These are phyloP conservation scores for Colletotrichum sp. DNA, from an alignment of 2,329 filamentous ascomycete genomes.

Conservation along the genomic window DNA sequence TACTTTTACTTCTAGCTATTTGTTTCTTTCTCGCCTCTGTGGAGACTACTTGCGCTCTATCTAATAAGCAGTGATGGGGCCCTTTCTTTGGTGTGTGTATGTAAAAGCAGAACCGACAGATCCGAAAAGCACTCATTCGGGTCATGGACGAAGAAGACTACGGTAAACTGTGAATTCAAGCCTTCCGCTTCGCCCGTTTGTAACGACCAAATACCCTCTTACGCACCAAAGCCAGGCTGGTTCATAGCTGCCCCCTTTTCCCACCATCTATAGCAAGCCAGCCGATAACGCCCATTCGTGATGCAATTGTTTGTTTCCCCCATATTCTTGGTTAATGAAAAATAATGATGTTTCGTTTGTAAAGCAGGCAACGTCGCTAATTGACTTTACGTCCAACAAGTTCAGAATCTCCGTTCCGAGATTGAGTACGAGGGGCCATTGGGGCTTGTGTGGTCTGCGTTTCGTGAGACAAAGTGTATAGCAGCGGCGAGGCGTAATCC, in stretches of 20 bases:
- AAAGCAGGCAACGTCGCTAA: neutral
- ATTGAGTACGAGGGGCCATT: neutral
- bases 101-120: neutral
- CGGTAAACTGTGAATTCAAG: neutral
- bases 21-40: neutral
- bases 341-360: neutral
- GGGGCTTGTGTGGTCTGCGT: neutral
- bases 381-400: neutral
- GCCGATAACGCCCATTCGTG: slow-evolving; percentile 18
- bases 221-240: slow-evolving; percentile 9
- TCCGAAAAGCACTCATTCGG: neutral
- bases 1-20: neutral
- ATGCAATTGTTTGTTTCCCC: slow-evolving; percentile 11
- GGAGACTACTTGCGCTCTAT: neutral
- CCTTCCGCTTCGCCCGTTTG: slow-evolving; percentile 5
- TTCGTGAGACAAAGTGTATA: neutral
- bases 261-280: slow-evolving; percentile 16
- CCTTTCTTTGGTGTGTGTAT: neutral
- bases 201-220: neutral
- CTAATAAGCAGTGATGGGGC: neutral
- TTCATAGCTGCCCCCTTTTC: neutral
- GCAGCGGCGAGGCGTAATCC: neutral
- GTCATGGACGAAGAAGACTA: neutral
- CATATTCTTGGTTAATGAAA: slow-evolving; percentile 6
- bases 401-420: neutral